These are phyloP conservation scores for Blumeria hordei DNA, from an alignment of 2,329 filamentous ascomycete species.

Conservation along the genomic window DNA sequence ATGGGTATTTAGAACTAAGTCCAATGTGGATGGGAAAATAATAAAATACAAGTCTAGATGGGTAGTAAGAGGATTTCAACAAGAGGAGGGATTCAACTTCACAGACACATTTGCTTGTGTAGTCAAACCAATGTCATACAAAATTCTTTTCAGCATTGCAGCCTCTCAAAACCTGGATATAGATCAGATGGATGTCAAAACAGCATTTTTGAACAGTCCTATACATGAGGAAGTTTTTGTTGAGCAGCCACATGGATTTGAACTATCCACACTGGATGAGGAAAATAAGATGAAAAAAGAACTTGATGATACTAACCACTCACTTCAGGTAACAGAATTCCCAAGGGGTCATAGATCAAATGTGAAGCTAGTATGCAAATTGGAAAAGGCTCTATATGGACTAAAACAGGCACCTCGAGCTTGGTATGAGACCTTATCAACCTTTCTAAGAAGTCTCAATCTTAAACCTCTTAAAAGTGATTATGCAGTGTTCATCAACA, in stretches of 20 bases:
- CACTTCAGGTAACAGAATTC: too few species aligned
- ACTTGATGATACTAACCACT: too few species aligned
- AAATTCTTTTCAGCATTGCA: background rate
- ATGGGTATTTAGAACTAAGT: background rate
- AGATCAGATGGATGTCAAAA: background rate
- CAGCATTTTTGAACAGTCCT: background rate
- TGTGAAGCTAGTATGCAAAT: background rate
- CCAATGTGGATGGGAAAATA: background rate
- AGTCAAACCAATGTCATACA: background rate
- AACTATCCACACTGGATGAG: background rate
- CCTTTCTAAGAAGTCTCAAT: background rate
- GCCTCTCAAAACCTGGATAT: background rate
- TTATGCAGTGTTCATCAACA: background rate
- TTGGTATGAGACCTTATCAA: background rate
- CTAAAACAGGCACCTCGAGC: background rate
- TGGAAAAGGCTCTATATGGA: background rate
- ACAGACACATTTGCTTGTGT: background rate
- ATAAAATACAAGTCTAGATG: background rate
- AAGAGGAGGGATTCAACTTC: background rate
- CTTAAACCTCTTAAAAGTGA: background rate
- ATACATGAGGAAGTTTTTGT: background rate
- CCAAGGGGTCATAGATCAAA: too few species aligned
- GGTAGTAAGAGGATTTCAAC: background rate
- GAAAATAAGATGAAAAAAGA: too few species aligned
- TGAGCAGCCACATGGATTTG: background rate